These are phyloP conservation scores for Hypomontagnella submonticulosa DNA, from an alignment of 495 filamentous ascomycete species.

Conservation along the genomic window DNA sequence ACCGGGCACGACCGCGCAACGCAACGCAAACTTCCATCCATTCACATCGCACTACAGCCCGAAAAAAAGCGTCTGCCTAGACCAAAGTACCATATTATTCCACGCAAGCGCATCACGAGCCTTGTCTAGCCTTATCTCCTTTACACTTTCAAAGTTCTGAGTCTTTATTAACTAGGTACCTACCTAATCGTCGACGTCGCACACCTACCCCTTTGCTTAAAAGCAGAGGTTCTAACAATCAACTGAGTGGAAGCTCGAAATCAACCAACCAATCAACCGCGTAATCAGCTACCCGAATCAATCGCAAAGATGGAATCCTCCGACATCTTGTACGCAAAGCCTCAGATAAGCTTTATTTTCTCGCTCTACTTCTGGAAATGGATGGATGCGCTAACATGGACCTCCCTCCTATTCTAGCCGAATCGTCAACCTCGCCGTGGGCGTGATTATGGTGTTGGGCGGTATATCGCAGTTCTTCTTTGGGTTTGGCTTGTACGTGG, in stretches of 20 bases:
- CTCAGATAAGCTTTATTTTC: background rate
- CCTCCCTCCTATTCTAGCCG: slow-evolving; percentile 66
- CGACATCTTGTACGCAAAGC: slow-evolving; percentile 56
- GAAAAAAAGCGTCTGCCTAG: slow-evolving; percentile 34
- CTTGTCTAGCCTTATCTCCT: too few species aligned
- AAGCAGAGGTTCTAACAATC: background rate
- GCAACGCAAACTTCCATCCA: slow-evolving; percentile 15
- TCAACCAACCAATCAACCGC: slow-evolving; percentile 13
- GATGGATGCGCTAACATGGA: slow-evolving; percentile 34
- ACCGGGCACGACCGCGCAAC: slow-evolving; percentile 8
- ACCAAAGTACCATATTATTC: background rate
- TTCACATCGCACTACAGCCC: slow-evolving; percentile 10
- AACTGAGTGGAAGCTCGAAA: too few species aligned
- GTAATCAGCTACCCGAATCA: slow-evolving; percentile 6
- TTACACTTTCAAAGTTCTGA: too few species aligned
- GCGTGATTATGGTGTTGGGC: slow-evolving; percentile 87
- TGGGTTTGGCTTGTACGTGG: slow-evolving; percentile 61
- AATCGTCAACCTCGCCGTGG: slow-evolving; percentile 91
- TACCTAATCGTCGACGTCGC: slow-evolving; percentile 3
- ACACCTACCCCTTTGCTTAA: slow-evolving; percentile 13
- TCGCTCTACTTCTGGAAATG: background rate
- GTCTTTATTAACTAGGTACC: background rate
- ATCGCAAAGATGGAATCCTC: slow-evolving; percentile 57
- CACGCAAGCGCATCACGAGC: slow-evolving; percentile 13
- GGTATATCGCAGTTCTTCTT: slow-evolving; percentile 90